Evolutionary conservation across 495 filamentous ascomycete species (phyloP), one percentile per base, ranked within the genome.

Genomic region (Podospora conica): DNA sequence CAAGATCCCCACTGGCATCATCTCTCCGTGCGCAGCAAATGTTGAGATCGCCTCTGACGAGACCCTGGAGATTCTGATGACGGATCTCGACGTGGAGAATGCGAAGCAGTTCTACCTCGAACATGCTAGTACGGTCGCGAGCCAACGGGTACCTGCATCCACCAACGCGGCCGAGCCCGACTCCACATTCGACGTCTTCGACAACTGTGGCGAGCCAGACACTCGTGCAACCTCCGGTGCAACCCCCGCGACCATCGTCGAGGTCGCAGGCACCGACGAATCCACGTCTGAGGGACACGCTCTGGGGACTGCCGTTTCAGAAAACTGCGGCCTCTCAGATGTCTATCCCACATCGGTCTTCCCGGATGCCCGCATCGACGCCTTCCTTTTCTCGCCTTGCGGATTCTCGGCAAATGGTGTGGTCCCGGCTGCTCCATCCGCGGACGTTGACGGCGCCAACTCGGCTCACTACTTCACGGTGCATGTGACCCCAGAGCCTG

Each of bases 371-470:
- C 90, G 91, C 61, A 90, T 99, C 65, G 96, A 99, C 69, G 91
- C 96, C 15, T 99, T 97, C 75, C 84, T 97, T 28, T 99, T 99
- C 83, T 91, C 91, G 1, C 96, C 96, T 0, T 99, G 96, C 76
- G 96, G 96, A 57, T 99, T 96, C 80, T 97, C 94, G 6, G 96
- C 96, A 79, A 99, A 99, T 70, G 96, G 92, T 59, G 93, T 99
- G 54, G 86, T 99, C 54, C 96, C 96, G 15, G 88, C 91, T 58
- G 89, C 93, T 3, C 66, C 23, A 4, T 61, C 63, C 40, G 79
- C 84, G 25, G 79, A 82, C 20, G 83, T 83, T 64, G 80, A 78
- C 48, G 81, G 79, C 29, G 85, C 83, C 48, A 82, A 81, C 64
- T 73, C 81, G 12, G 91, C 89, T 20, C 92, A 98, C 79, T 99